Conservation (phyloP, 176 grass and related monocot genomes). For the Musa itinerans region DNA sequence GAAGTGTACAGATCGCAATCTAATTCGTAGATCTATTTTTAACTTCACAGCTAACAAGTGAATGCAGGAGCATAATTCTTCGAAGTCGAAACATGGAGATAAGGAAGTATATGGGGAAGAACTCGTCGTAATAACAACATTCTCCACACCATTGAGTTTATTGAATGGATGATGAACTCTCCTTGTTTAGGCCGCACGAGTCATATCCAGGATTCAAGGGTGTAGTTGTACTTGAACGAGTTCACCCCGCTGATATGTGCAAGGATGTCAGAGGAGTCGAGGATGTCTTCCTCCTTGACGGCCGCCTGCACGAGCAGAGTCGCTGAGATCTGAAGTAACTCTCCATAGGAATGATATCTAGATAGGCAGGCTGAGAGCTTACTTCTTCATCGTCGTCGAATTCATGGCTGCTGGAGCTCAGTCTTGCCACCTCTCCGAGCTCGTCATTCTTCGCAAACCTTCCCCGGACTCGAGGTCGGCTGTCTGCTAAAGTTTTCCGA, state of each 20-base stretch:
- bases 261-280: constrained; percentile 49
- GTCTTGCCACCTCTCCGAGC: constrained; percentile 48
- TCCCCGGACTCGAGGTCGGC: constrained; percentile 79
- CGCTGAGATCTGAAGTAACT: neutral
- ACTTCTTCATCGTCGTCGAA: constrained; percentile 51
- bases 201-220: constrained; percentile 65
- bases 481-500: constrained; percentile 96
- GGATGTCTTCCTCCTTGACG: constrained; percentile 56
- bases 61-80: too few species aligned
- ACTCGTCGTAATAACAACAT: too few species aligned
- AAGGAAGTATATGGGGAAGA: too few species aligned
- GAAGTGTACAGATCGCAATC: too few species aligned
- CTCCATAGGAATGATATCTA: neutral
- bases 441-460: constrained; percentile 99
- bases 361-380: constrained; percentile 10
- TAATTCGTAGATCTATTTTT: too few species aligned
- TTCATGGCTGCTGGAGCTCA: constrained; percentile 40
- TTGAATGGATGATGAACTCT: constrained; percentile 27
- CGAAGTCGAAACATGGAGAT: too few species aligned
- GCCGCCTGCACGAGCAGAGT: constrained; percentile 21
- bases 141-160: constrained; percentile 13
- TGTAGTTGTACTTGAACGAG: constrained; percentile 45
- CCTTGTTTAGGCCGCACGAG: constrained; percentile 12
- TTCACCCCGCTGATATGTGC: constrained; percentile 53
- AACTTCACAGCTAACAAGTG: too few species aligned